Conservation (phyloP, 1,284 basidiomycete species). For the Puccinia horiana region DNA sequence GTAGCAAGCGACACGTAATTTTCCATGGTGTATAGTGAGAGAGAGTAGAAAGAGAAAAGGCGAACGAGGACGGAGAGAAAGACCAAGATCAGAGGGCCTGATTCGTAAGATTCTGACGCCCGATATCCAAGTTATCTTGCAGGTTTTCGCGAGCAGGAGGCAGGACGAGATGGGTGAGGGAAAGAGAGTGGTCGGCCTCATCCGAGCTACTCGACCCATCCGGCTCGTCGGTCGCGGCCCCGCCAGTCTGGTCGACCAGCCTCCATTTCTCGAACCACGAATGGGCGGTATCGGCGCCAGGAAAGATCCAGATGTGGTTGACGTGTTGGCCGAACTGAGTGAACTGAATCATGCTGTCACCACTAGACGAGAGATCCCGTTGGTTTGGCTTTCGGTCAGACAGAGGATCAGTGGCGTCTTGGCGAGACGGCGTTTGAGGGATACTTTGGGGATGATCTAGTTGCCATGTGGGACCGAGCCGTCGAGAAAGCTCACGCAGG, state of each 20-base stretch:
- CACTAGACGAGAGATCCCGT: not conserved
- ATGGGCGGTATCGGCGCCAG: slow-evolving; percentile 9
- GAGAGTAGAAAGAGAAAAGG: too few species aligned
- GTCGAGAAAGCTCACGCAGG: slow-evolving; percentile 13
- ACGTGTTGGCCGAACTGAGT: slow-evolving; percentile 1
- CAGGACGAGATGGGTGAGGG: not conserved
- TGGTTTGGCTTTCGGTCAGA: not conserved
- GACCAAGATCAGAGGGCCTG: too few species aligned
- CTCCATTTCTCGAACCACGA: slow-evolving; percentile 34
- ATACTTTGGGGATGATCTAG: slow-evolving; percentile 10
- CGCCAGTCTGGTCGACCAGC: not conserved
- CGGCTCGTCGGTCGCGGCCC: not conserved
- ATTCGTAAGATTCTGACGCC: too few species aligned
- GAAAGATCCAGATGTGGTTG: slow-evolving; percentile 33
- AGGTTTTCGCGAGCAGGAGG: not conserved
- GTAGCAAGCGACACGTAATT: too few species aligned
- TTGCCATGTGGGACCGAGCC: not conserved
- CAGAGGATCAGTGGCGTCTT: not conserved
- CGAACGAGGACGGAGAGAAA: too few species aligned
- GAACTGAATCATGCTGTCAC: not conserved
- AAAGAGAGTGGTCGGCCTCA: not conserved
- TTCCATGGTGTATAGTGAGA: too few species aligned
- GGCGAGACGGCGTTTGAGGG: not conserved
- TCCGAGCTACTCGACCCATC: slow-evolving; percentile 4
- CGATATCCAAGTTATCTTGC: not conserved